Conservation (phyloP, 2,329 filamentous ascomycete species). For the Xylaria multiplex region DNA sequence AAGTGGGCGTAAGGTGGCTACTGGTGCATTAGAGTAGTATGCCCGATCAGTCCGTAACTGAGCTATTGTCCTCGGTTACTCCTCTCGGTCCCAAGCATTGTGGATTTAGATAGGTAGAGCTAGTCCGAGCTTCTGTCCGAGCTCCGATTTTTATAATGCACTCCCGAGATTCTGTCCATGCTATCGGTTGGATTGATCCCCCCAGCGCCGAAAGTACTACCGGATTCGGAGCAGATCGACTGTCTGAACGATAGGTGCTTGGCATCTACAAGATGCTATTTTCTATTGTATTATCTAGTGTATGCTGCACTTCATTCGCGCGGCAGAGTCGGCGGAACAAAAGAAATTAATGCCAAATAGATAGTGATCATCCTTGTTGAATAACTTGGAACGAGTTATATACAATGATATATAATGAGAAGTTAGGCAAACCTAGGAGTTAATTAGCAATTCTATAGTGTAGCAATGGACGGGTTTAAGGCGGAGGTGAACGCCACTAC, state of each 20-base stretch:
- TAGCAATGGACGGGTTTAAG: background rate
- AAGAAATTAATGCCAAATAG: background rate
- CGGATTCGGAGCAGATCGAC: conserved; percentile 9
- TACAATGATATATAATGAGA: background rate
- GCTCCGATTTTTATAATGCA: background rate
- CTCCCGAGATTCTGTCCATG: background rate
- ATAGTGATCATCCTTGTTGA: conserved; percentile 6
- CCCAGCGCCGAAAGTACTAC: conserved; percentile 1
- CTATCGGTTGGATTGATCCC: background rate
- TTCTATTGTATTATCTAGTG: background rate
- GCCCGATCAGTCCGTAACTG: background rate
- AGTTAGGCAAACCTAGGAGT: background rate
- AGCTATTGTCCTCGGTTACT: conserved; percentile 2
- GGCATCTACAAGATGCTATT: conserved; percentile 1
- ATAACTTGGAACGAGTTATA: conserved; percentile 1
- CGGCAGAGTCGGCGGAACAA: background rate
- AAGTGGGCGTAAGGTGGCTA: background rate
- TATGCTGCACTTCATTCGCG: background rate
- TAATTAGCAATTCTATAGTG: background rate
- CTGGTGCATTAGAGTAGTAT: too few species aligned
- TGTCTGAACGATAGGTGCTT: background rate
- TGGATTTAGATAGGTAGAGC: conserved; percentile 11
- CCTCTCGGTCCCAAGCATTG: background rate
- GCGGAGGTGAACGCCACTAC: too few species aligned
- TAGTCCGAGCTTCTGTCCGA: conserved; percentile 2